Conservation (phyloP, 2,329 filamentous ascomycete species). For the Clonostachys chloroleuca region DNA sequence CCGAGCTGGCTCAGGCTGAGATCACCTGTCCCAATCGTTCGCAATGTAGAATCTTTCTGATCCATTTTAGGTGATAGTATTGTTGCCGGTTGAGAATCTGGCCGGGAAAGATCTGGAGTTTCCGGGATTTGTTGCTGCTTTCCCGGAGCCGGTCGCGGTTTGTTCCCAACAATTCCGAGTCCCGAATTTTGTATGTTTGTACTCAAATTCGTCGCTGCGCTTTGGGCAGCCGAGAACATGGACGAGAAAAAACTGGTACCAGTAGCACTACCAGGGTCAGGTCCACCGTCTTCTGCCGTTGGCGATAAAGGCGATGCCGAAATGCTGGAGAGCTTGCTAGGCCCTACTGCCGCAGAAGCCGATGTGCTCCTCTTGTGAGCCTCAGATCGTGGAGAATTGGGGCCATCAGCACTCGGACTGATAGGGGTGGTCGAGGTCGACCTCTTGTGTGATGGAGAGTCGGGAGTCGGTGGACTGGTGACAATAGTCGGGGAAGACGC, state of each 20-base stretch:
- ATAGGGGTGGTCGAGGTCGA: constrained; percentile 15
- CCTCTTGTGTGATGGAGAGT: constrained; percentile 16
- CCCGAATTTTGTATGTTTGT: constrained; percentile 68
- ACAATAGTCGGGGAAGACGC: constrained; percentile 47
- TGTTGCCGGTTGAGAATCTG: constrained; percentile 10
- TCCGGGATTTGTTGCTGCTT: constrained; percentile 3
- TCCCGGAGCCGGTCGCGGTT: constrained; percentile 3
- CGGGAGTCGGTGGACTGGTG: constrained; percentile 62
- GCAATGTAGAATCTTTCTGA: constrained; percentile 71
- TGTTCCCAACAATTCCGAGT: constrained; percentile 43
- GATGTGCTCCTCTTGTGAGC: constrained; percentile 42
- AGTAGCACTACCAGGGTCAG: constrained; percentile 21
- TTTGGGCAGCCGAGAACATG: constrained; percentile 89
- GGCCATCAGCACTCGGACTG: constrained; percentile 40
- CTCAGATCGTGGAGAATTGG: constrained; percentile 65
- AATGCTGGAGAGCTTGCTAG: constrained; percentile 83
- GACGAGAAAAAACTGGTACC: constrained; percentile 85
- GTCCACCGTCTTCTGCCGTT: constrained; percentile 60
- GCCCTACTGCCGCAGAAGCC: constrained; percentile 36
- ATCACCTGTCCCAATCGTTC: constrained; percentile 85
- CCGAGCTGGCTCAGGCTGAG: constrained; percentile 86
- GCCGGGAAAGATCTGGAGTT: constrained; percentile 5
- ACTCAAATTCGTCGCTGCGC: constrained; percentile 73
- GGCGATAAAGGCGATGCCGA: constrained; percentile 71
- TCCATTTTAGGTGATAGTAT: constrained; percentile 25